These are phyloP conservation scores for Pythium dissotocum DNA, from an alignment of 352 stramenopile species.

Conservation along the genomic window DNA sequence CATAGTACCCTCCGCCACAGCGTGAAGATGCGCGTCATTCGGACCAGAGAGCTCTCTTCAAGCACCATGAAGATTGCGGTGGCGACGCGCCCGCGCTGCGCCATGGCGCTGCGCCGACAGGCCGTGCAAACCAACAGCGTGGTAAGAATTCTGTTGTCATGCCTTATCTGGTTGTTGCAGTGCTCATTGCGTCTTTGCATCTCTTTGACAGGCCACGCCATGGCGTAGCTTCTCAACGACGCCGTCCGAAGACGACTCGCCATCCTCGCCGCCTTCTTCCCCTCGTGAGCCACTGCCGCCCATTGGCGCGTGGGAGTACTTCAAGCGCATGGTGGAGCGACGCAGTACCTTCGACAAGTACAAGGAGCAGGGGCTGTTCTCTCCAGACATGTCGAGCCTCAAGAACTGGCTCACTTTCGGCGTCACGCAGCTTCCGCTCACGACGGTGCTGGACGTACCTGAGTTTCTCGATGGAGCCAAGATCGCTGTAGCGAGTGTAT, in stretches of 20 bases:
- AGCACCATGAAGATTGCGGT: background rate
- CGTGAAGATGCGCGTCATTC: background rate
- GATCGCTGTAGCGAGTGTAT: slow-evolving; percentile 14
- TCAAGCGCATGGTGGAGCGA: slow-evolving; percentile 15
- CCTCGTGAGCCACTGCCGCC: slow-evolving; percentile 6
- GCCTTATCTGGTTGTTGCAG: too few relatives aligned
- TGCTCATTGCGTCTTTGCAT: background rate
- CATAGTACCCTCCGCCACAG: too few relatives aligned
- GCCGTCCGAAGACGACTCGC: background rate
- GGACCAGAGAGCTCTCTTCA: background rate
- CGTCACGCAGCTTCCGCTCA: slow-evolving; percentile 10
- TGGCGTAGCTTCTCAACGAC: background rate
- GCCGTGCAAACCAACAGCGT: background rate
- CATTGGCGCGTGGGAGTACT: slow-evolving; percentile 15
- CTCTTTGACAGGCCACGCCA: background rate
- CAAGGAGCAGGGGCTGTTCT: slow-evolving; percentile 10
- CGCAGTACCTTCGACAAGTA: slow-evolving; percentile 3
- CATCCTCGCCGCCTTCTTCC: background rate
- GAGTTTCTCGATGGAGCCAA: slow-evolving; percentile 24
- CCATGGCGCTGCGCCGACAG: background rate
- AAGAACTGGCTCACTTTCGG: slow-evolving; percentile 20
- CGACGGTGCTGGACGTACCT: slow-evolving; percentile 13
- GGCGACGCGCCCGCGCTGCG: background rate
- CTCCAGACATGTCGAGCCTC: slow-evolving; percentile 1
- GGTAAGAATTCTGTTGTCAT: too few relatives aligned